phyloP scores from a whole-genome alignment of 202 grass and related monocot species.

The Thinopyrum obtusiflorum region DNA sequence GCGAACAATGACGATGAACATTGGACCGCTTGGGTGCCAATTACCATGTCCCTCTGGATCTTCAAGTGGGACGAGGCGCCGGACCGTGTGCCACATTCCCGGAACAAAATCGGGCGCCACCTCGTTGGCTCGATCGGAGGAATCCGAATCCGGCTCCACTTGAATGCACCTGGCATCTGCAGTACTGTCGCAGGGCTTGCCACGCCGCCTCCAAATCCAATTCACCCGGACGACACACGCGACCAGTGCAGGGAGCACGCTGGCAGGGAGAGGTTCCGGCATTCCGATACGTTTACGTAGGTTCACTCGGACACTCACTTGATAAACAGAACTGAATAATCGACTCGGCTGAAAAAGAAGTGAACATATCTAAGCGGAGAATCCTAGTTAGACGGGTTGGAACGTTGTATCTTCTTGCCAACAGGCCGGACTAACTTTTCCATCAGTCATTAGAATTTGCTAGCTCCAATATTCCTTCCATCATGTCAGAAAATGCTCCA shows the following conservation, averaged over 20 bases:
- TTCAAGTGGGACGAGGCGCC: neutral
- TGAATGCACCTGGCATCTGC: neutral
- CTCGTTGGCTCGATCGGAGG: neutral
- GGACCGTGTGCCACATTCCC: neutral
- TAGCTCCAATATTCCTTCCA: neutral
- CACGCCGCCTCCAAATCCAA: neutral
- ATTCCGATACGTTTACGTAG: neutral
- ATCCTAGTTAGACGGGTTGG: neutral
- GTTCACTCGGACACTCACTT: neutral
- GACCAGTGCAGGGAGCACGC: too few relatives aligned
- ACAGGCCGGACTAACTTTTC: neutral
- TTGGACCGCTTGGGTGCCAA: neutral
- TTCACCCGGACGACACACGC: neutral
- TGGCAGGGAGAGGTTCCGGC: neutral
- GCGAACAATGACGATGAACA: neutral
- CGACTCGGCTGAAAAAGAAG: neutral
- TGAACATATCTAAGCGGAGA: neutral
- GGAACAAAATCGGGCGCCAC: slow-evolving; percentile 1
- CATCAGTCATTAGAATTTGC: neutral
- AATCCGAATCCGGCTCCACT: neutral
- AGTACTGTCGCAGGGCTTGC: neutral
- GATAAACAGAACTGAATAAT: neutral
- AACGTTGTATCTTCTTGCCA: neutral
- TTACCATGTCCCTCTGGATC: neutral
- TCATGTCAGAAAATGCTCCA: neutral